These are phyloP conservation scores for Houttuynia cordata DNA, from an alignment of 164 flowering plant genomes.

Conservation along the genomic window DNA sequence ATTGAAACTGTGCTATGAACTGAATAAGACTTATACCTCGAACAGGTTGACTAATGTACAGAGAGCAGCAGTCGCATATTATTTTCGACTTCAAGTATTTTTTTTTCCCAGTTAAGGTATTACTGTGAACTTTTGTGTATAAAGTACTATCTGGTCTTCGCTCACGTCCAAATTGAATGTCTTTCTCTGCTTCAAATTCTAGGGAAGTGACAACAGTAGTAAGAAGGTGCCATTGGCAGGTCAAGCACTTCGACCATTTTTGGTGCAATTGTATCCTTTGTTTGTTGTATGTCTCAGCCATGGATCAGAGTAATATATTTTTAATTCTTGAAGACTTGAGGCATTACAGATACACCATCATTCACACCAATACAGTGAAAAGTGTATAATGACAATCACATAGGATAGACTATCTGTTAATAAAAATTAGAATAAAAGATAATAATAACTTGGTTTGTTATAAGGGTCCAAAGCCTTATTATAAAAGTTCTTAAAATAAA, in stretches of 20 bases:
- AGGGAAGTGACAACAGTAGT: conserved; percentile 80
- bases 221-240: conserved; percentile 61
- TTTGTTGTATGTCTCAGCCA: no score
- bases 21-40: background rate
- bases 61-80: conserved; percentile 76
- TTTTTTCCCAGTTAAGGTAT: no score
- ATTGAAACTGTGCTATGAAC: background rate
- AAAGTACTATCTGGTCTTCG: background rate
- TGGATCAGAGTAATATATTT: no score
- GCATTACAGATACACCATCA: no score
- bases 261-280: conserved; percentile 48
- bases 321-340: no score
- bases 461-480: no score
- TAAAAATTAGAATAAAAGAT: no score
- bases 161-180: background rate
- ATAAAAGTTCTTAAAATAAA: no score
- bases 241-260: conserved; percentile 71
- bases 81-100: conserved; percentile 81
- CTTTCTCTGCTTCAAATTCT: conserved; percentile 10
- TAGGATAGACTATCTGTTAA: no score
- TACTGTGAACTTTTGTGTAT: background rate
- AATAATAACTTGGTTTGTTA: no score
- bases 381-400: no score
- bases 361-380: no score
- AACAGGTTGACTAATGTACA: conserved; percentile 78